These are phyloP conservation scores for Erysimum cheiri DNA, from an alignment of 441 rosid species.

Conservation along the genomic window DNA sequence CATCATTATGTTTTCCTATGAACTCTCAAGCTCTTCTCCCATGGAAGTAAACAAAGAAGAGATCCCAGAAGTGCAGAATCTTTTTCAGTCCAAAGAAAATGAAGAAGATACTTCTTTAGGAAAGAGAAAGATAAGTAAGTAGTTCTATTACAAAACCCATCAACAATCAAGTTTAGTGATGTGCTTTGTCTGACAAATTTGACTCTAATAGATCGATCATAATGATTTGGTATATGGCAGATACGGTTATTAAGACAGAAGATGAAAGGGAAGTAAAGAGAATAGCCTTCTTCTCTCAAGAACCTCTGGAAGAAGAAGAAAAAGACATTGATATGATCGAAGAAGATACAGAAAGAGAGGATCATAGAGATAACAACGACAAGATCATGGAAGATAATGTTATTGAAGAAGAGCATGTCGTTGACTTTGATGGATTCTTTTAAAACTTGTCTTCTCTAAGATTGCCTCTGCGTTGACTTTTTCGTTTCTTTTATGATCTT, in stretches of 20 bases:
- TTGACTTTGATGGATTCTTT: conserved; percentile 46
- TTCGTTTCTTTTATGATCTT: conserved; percentile 15
- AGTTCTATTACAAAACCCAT: conserved; percentile 6
- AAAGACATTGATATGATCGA: conserved; percentile 38
- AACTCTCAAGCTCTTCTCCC: conserved; percentile 27
- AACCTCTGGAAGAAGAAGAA: conserved; percentile 29
- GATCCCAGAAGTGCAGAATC: background rate
- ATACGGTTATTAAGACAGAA: conserved; percentile 16
- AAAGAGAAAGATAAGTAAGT: conserved; percentile 42
- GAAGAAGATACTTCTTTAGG: conserved; percentile 12
- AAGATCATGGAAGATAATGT: conserved; percentile 31
- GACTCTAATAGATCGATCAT: conserved; percentile 1
- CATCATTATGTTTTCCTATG: conserved; percentile 25
- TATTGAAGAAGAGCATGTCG: conserved; percentile 19
- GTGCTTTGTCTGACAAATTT: background rate
- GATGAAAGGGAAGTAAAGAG: conserved; percentile 37
- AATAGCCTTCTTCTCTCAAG: conserved; percentile 28
- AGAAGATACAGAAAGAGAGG: conserved; percentile 14
- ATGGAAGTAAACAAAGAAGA: conserved; percentile 32
- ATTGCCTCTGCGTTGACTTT: conserved; percentile 31
- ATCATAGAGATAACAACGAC: conserved; percentile 31
- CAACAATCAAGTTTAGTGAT: background rate
- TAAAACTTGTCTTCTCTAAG: conserved; percentile 25
- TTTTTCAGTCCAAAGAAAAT: conserved; percentile 3
- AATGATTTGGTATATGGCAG: conserved; percentile 25